Evolutionary conservation across 768 basidiomycete species (phyloP).

Genomic region (Mycena floridula): DNA sequence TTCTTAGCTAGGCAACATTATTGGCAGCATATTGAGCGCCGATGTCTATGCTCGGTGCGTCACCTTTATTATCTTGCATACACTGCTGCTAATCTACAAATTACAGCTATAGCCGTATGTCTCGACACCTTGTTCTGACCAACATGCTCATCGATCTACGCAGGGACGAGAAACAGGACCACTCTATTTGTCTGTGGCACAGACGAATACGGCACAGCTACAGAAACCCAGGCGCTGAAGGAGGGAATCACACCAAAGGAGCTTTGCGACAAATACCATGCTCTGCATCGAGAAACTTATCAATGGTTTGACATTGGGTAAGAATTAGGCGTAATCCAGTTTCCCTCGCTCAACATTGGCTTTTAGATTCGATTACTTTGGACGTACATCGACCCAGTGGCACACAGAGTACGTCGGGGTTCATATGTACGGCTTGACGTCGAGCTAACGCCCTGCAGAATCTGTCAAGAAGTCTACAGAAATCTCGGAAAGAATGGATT

Average conservation of each 20-base stretch:
- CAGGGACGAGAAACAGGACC: slow-evolving; percentile 74
- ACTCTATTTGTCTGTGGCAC: slow-evolving; percentile 97
- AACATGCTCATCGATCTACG: not conserved
- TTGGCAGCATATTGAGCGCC: slow-evolving; percentile 93
- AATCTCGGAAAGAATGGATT: slow-evolving; percentile 75
- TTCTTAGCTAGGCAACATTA: slow-evolving; percentile 63
- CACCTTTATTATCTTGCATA: too few species aligned
- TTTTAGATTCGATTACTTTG: slow-evolving; percentile 95
- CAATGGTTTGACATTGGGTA: slow-evolving; percentile 97
- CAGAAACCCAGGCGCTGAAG: slow-evolving; percentile 93
- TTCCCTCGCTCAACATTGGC: too few species aligned
- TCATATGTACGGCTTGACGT: too few species aligned
- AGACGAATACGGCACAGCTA: slow-evolving; percentile 99
- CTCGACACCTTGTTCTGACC: too few species aligned
- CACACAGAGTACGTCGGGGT: slow-evolving; percentile 86
- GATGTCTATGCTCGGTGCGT: slow-evolving; percentile 92
- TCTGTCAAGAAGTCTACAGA: slow-evolving; percentile 84
- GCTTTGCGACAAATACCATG: slow-evolving; percentile 88
- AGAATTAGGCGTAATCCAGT: too few species aligned
- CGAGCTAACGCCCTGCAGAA: slow-evolving; percentile 38
- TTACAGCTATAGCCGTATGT: not conserved
- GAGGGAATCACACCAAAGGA: slow-evolving; percentile 74
- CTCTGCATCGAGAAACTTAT: slow-evolving; percentile 87
- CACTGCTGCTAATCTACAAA: not conserved
- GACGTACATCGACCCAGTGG: slow-evolving; percentile 83